A percentile compares a stretch with the other conserved stretches of the same genome.
Evolutionary conservation across 2,329 filamentous ascomycete species (phyloP).

Genomic region (Fusarium nurragi): DNA sequence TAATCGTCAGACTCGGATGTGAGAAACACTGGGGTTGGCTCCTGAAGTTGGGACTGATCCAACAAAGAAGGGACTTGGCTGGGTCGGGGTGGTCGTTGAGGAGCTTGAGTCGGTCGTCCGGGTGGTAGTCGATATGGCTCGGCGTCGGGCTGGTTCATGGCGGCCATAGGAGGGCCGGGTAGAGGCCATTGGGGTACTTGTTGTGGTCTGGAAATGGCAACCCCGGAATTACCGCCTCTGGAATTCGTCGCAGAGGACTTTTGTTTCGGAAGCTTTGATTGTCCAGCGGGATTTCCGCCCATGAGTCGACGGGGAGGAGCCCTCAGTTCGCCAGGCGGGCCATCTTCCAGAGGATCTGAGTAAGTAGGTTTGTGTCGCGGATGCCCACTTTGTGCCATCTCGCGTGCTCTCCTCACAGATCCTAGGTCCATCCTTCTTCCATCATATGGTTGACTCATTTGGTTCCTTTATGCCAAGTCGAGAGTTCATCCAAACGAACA

Average conservation of each 20-base stretch:
- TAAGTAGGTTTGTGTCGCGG: constrained; percentile 38
- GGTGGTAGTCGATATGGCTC: constrained; percentile 62
- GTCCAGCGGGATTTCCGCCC: constrained; percentile 27
- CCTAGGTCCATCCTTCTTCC: constrained; percentile 62
- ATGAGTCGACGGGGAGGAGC: constrained; percentile 45
- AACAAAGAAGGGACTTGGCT: constrained; percentile 68
- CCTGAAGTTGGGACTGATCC: constrained; percentile 65
- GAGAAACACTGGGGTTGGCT: constrained; percentile 63
- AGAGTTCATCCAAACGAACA: constrained; percentile 33
- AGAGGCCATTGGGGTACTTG: constrained; percentile 66
- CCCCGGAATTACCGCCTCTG: constrained; percentile 41
- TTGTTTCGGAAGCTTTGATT: constrained; percentile 30
- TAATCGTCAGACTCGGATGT: constrained; percentile 47
- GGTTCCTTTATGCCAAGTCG: constrained; percentile 43
- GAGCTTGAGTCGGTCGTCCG: constrained; percentile 59
- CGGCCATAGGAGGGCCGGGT: constrained; percentile 51
- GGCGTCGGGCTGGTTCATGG: constrained; percentile 46
- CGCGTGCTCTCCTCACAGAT: constrained; percentile 65
- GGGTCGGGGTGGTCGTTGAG: constrained; percentile 68
- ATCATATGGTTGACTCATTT: constrained; percentile 67
- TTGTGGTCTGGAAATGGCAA: constrained; percentile 63
- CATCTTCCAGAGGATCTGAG: constrained; percentile 44
- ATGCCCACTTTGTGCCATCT: constrained; percentile 58
- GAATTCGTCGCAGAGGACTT: constrained; percentile 31
- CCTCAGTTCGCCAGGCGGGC: constrained; percentile 39